phyloP scores from a whole-genome alignment of 176 grass and related monocot species.

The Melocanna baccifera region DNA sequence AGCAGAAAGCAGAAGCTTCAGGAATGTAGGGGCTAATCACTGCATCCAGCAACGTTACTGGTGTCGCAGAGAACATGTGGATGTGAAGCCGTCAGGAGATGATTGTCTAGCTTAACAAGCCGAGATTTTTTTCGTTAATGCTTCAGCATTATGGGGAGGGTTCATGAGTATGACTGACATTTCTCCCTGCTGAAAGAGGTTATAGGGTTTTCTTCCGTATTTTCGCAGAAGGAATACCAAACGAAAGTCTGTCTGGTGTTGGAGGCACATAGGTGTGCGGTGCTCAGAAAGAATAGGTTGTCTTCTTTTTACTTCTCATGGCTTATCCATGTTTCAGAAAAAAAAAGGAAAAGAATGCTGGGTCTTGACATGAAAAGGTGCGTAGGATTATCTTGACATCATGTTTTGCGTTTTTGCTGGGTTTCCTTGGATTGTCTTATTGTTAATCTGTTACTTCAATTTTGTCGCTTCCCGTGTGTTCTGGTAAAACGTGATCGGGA shows the following conservation, averaged over 20 bases:
- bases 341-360: constrained; percentile 25
- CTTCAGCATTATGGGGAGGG: constrained; percentile 32
- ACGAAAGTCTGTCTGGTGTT: constrained; percentile 38
- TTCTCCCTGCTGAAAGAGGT: constrained; percentile 36
- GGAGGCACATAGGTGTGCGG: constrained; percentile 46
- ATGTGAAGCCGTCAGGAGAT: constrained; percentile 11
- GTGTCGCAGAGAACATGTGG: constrained; percentile 8
- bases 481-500: neutral
- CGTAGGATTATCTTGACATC: constrained; percentile 31
- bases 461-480: neutral
- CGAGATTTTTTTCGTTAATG: constrained; percentile 34
- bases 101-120: constrained; percentile 48
- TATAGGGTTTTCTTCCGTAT: constrained; percentile 43
- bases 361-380: constrained; percentile 40
- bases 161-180: constrained; percentile 36
- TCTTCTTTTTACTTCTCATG: constrained; percentile 33
- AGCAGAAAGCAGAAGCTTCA: constrained; percentile 68
- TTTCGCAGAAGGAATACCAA: constrained; percentile 47
- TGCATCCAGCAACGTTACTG: constrained; percentile 1
- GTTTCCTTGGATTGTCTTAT: neutral
- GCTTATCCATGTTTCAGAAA: constrained; percentile 22
- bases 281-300: constrained; percentile 46
- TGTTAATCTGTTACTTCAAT: neutral
- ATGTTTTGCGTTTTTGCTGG: neutral
- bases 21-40: constrained; percentile 51